These are phyloP conservation scores for Populus simonii DNA, from an alignment of 345 rosid genomes.

Conservation along the genomic window DNA sequence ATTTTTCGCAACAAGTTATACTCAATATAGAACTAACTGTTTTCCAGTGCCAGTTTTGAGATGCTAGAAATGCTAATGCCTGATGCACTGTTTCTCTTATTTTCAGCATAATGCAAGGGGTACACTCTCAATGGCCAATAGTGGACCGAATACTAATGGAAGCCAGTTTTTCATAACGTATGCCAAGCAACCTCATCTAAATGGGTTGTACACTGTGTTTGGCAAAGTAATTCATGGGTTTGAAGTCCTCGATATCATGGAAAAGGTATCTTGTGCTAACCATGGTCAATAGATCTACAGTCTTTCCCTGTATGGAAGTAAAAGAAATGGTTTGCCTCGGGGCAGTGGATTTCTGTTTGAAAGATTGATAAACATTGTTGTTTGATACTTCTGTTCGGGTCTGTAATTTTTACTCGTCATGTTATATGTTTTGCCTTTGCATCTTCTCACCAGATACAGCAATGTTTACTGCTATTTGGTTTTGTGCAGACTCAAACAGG, in stretches of 20 bases:
- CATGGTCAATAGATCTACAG: background rate
- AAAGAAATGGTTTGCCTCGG: background rate
- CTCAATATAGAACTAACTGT: background rate
- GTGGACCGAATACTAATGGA: constrained; percentile 95
- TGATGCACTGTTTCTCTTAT: background rate
- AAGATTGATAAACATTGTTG: background rate
- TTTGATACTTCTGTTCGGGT: background rate
- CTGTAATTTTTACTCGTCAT: background rate
- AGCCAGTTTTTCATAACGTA: constrained; percentile 88
- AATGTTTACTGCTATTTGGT: background rate
- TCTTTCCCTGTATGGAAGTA: background rate
- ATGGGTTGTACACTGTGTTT: constrained; percentile 86
- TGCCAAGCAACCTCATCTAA: constrained; percentile 95
- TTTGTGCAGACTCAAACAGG: constrained; percentile 81
- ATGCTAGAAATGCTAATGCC: background rate
- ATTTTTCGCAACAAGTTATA: background rate
- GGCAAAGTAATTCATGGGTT: constrained; percentile 98
- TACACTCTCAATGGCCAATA: constrained; percentile 88
- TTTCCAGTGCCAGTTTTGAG: background rate
- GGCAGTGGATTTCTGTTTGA: background rate
- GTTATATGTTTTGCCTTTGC: background rate
- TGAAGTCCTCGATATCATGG: constrained; percentile 98
- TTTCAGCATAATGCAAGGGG: constrained; percentile 95
- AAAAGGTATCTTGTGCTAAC: constrained; percentile 55
- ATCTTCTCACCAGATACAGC: background rate